Conservation (phyloP, 1,139 yeast genomes). For the Wickerhamomyces sp. region DNA sequence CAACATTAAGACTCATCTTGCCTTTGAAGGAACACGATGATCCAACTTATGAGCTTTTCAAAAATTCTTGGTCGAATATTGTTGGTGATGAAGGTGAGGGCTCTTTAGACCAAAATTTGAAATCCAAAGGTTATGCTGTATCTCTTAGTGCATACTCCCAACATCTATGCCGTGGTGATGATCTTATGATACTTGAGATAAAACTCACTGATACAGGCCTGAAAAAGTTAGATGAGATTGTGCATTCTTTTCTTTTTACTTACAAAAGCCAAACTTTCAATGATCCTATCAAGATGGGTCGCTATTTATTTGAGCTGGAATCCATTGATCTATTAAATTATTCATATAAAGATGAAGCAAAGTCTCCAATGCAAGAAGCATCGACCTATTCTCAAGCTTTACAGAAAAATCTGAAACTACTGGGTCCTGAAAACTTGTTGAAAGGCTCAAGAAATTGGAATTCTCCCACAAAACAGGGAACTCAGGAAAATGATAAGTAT, state of each 20-base stretch:
- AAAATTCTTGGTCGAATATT: constrained; percentile 48
- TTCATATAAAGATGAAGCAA: constrained; percentile 32
- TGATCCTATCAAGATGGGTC: constrained; percentile 29
- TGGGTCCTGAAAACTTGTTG: constrained; percentile 35
- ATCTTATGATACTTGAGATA: constrained; percentile 42
- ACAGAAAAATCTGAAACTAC: constrained; percentile 29
- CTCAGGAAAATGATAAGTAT: constrained; percentile 27
- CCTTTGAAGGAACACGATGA: constrained; percentile 26
- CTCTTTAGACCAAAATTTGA: constrained; percentile 38
- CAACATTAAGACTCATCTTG: constrained; percentile 35
- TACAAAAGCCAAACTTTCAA: constrained; percentile 23
- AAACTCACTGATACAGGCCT: constrained; percentile 40
- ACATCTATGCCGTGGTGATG: constrained; percentile 30
- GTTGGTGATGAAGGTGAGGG: constrained; percentile 58
- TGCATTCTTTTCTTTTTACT: constrained; percentile 28
- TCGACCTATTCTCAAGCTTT: constrained; percentile 35
- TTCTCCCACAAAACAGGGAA: constrained; percentile 21
- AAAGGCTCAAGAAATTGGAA: constrained; percentile 35
- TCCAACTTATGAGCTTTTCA: constrained; percentile 22
- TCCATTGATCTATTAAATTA: constrained; percentile 42
- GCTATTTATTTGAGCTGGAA: constrained; percentile 39
- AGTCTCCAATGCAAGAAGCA: constrained; percentile 43
- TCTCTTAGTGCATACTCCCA: constrained; percentile 38
- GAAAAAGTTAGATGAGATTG: constrained; percentile 27
- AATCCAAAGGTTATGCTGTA: constrained; percentile 29